phyloP scores from a whole-genome alignment of 495 filamentous ascomycete species.

The Aspergillus sclerotioniger region DNA sequence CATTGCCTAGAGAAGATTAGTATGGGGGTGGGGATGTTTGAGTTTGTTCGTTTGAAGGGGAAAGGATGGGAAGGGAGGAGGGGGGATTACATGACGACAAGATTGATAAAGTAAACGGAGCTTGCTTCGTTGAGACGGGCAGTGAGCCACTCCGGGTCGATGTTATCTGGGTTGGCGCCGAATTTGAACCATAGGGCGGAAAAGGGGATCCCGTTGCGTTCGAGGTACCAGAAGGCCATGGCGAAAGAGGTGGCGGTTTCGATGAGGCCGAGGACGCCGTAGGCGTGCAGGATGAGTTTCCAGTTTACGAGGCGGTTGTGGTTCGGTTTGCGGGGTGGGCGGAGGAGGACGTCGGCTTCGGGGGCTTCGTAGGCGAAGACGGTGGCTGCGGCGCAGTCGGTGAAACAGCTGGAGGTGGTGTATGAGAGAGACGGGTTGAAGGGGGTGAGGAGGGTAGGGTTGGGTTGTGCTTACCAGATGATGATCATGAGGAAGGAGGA shows the following conservation, averaged over 20 bases:
- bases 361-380: conserved; percentile 63
- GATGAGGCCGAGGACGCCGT: conserved; percentile 60
- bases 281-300: conserved; percentile 61
- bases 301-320: conserved; percentile 65
- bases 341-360: conserved; percentile 57
- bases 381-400: conserved; percentile 54
- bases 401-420: conserved; percentile 53
- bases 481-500: conserved; percentile 69
- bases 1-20: conserved; percentile 50
- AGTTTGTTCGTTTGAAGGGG: not conserved
- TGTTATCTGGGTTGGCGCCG: conserved; percentile 42
- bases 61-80: not conserved
- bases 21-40: not conserved
- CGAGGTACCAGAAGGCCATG: conserved; percentile 65
- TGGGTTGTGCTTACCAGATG: conserved; percentile 57
- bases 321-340: conserved; percentile 56
- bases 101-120: conserved; percentile 33
- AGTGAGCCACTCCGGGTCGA: conserved; percentile 48
- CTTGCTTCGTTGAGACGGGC: conserved; percentile 44
- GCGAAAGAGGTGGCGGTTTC: conserved; percentile 59
- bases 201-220: conserved; percentile 54
- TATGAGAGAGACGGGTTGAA: conserved; percentile 27
- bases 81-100: conserved; percentile 28
- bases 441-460: conserved; percentile 30
- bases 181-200: conserved; percentile 58